A percentile compares a stretch with the other conserved stretches of the same genome.
These are phyloP conservation scores for Iberis pinnata DNA, from an alignment of 345 rosid species.

Conservation along the genomic window DNA sequence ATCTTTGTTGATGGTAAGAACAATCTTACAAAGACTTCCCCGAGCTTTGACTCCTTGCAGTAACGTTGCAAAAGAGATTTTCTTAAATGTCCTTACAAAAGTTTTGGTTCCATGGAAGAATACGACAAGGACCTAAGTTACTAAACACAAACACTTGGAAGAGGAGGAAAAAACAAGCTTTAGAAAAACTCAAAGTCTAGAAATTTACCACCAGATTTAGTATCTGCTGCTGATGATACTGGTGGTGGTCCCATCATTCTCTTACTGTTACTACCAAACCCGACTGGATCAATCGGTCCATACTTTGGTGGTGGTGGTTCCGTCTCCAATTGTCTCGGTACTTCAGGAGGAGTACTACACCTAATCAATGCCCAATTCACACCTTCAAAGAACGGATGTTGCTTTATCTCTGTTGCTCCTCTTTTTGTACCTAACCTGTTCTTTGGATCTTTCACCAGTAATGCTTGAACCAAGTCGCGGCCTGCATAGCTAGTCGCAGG, in stretches of 20 bases:
- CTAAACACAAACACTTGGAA: slow-evolving; percentile 23
- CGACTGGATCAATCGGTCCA: slow-evolving; percentile 57
- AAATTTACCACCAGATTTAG: slow-evolving; percentile 79
- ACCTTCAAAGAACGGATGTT: slow-evolving; percentile 92
- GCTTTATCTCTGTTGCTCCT: slow-evolving; percentile 98
- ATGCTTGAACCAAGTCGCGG: slow-evolving; percentile 72
- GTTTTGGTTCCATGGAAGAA: slow-evolving; percentile 20
- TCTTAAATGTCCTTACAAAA: slow-evolving; percentile 25
- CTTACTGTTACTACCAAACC: slow-evolving; percentile 65
- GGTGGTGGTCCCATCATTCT: slow-evolving; percentile 40
- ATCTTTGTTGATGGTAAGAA: too few relatives aligned
- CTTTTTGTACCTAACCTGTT: slow-evolving; percentile 87
- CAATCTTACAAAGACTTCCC: too few relatives aligned
- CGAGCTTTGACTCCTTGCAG: too few relatives aligned
- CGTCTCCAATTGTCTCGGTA: slow-evolving; percentile 67
- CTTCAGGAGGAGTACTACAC: slow-evolving; percentile 96
- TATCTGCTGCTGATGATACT: slow-evolving; percentile 31
- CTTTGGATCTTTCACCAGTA: slow-evolving; percentile 90
- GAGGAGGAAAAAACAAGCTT: slow-evolving; percentile 17
- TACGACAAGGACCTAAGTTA: too few relatives aligned
- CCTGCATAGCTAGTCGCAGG: slow-evolving; percentile 83
- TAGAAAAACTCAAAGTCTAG: slow-evolving; percentile 95
- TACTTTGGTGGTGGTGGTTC: slow-evolving; percentile 61
- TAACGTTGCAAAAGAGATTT: too few relatives aligned
- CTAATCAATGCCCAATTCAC: slow-evolving; percentile 97